These are phyloP conservation scores for Chalaropsis thielavioides DNA, from an alignment of 2,329 filamentous ascomycete species.

Conservation along the genomic window DNA sequence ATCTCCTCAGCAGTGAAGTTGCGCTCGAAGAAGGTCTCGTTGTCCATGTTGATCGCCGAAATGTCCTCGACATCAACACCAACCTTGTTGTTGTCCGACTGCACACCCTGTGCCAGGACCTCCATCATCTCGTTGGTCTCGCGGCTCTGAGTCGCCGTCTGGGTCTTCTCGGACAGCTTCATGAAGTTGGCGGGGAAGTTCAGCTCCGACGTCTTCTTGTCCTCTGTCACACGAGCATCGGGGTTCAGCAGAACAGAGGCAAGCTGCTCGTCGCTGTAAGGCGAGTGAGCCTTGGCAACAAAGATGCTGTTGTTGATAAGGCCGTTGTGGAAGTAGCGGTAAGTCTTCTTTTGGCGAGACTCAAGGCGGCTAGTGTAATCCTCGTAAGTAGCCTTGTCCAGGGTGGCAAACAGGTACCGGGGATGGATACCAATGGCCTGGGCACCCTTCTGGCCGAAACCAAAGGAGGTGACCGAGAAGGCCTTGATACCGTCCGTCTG, in stretches of 20 bases:
- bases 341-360: slow-evolving; percentile 93
- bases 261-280: slow-evolving; percentile 80
- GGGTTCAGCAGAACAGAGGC: slow-evolving; percentile 86
- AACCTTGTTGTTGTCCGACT: slow-evolving; percentile 58
- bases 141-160: slow-evolving; percentile 36
- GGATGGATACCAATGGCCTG: slow-evolving; percentile 96
- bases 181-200: slow-evolving; percentile 57
- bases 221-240: slow-evolving; percentile 64
- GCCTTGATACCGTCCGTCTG: slow-evolving; percentile 98
- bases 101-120: slow-evolving; percentile 51
- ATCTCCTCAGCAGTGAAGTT: slow-evolving; percentile 85
- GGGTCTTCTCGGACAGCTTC: slow-evolving; percentile 45
- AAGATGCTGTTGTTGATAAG: slow-evolving; percentile 97
- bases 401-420: slow-evolving; percentile 87
- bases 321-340: slow-evolving; percentile 96
- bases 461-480: slow-evolving; percentile 96
- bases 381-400: slow-evolving; percentile 70
- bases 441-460: slow-evolving; percentile 97
- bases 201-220: slow-evolving; percentile 76
- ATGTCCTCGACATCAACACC: slow-evolving; percentile 92
- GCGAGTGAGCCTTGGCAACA: slow-evolving; percentile 81
- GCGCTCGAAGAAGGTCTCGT: slow-evolving; percentile 83
- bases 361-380: slow-evolving; percentile 80
- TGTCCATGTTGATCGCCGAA: slow-evolving; percentile 74
- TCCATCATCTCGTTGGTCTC: slow-evolving; percentile 64